phyloP scores from a whole-genome alignment of 148 eudicot genomes.

The Persicaria tinctoria region DNA sequence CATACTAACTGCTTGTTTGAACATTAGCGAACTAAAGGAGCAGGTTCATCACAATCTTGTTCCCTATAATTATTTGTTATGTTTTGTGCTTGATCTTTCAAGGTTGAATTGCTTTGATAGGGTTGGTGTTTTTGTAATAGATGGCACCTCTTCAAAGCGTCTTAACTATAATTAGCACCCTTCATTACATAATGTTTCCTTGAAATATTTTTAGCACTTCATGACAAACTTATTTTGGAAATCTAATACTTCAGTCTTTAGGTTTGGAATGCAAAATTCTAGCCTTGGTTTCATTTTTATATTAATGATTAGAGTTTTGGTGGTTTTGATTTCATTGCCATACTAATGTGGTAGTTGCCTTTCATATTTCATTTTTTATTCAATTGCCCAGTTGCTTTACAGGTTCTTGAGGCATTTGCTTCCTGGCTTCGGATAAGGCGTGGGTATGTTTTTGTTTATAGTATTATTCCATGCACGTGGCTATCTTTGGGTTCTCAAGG shows the following conservation, averaged over 20 bases:
- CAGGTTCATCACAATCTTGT: slow-evolving; percentile 46
- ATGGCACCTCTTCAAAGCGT: neutral
- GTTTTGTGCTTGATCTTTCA: neutral
- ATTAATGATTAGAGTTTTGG: neutral
- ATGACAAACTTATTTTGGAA: neutral
- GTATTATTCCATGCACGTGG: neutral
- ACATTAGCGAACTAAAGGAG: slow-evolving; percentile 70
- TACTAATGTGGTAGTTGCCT: neutral
- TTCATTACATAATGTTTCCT: neutral
- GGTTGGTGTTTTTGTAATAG: neutral
- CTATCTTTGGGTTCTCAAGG: neutral
- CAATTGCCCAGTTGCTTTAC: slow-evolving; percentile 23
- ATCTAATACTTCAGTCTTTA: neutral
- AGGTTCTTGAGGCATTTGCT: slow-evolving; percentile 99
- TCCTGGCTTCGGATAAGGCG: slow-evolving; percentile 95
- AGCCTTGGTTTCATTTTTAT: neutral
- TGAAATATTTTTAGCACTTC: neutral
- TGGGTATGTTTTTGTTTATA: slow-evolving; percentile 38
- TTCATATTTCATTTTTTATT: neutral
- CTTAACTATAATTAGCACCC: neutral
- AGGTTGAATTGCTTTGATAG: slow-evolving; percentile 3
- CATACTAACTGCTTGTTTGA: slow-evolving; percentile 80
- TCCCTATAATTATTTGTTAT: neutral
- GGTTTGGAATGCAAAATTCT: neutral
- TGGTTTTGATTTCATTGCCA: neutral